Conservation (phyloP, 768 basidiomycete species). For the Thelephora ganbajun region DNA sequence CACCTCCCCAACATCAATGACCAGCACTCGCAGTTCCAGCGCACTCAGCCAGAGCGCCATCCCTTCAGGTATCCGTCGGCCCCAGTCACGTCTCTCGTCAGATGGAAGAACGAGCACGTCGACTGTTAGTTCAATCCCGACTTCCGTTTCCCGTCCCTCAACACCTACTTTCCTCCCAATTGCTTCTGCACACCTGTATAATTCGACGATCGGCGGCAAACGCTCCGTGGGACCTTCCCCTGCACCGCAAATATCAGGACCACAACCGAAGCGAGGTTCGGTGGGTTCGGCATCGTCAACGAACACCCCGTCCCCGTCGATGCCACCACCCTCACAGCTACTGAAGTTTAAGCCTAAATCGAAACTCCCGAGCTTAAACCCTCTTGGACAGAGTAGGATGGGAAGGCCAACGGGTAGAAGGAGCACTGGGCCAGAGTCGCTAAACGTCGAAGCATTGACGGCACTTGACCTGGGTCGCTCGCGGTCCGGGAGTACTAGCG, state of each 20-base stretch:
- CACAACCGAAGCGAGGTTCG: slow-evolving; percentile 44
- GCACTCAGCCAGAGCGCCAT: slow-evolving; percentile 27
- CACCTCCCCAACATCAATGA: slow-evolving; percentile 23
- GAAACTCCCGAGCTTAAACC: slow-evolving; percentile 11
- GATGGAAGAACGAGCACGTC: slow-evolving; percentile 28
- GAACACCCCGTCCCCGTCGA: slow-evolving; percentile 9
- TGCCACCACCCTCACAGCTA: slow-evolving; percentile 3
- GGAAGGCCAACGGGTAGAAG: slow-evolving; percentile 12
- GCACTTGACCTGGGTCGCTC: slow-evolving; percentile 11
- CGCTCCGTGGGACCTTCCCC: slow-evolving; percentile 38
- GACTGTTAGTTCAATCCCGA: slow-evolving; percentile 46
- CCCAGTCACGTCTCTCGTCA: slow-evolving; percentile 60
- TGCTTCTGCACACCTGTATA: slow-evolving; percentile 37
- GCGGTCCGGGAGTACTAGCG: slow-evolving; percentile 13
- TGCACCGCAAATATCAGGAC: slow-evolving; percentile 11
- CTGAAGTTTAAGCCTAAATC: slow-evolving; percentile 9
- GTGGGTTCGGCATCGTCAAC: slow-evolving; percentile 33
- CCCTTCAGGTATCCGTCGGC: slow-evolving; percentile 39
- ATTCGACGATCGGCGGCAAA: slow-evolving; percentile 35
- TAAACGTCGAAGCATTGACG: slow-evolving; percentile 9
- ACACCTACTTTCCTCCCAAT: slow-evolving; percentile 72
- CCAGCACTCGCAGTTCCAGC: slow-evolving; percentile 23
- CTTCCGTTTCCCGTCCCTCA: slow-evolving; percentile 54
- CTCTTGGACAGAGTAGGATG: slow-evolving; percentile 18
- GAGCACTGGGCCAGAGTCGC: slow-evolving; percentile 13